phyloP scores from a whole-genome alignment of 495 filamentous ascomycete species.

The Cetradonia linearis region DNA sequence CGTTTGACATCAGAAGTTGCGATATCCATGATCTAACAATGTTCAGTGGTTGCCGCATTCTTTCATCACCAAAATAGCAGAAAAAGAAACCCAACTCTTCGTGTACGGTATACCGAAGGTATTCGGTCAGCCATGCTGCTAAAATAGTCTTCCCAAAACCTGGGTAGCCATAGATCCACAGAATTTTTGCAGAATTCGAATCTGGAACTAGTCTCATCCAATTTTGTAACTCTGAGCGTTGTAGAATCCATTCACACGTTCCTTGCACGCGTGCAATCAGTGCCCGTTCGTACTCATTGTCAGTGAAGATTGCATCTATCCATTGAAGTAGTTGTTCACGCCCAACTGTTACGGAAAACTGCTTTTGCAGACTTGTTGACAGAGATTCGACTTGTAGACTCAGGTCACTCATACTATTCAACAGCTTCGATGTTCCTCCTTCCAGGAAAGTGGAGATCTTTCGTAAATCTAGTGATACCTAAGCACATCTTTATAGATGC shows the following conservation, averaged over 20 bases:
- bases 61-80: slow-evolving; percentile 24
- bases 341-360: background rate
- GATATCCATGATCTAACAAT: slow-evolving; percentile 27
- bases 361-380: background rate
- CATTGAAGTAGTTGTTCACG: background rate
- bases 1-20: slow-evolving; percentile 19
- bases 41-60: slow-evolving; percentile 20
- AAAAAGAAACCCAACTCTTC: slow-evolving; percentile 25
- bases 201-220: background rate
- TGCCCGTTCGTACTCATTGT: background rate
- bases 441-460: slow-evolving; percentile 1
- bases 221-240: background rate
- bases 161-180: slow-evolving; percentile 1
- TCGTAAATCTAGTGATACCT: background rate
- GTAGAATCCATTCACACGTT: background rate
- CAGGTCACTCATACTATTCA: background rate
- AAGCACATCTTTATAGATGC: background rate
- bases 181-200: background rate
- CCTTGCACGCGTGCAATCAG: background rate
- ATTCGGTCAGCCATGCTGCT: slow-evolving; percentile 23
- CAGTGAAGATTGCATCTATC: background rate
- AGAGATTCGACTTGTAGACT: background rate
- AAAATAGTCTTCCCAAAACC: slow-evolving; percentile 28
- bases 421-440: background rate
- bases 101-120: slow-evolving; percentile 16